Percentiles rank a stretch among this genome's conserved stretches.
Conservation (phyloP, 176 grass and related monocot species). For the Saccharum officinarum region DNA sequence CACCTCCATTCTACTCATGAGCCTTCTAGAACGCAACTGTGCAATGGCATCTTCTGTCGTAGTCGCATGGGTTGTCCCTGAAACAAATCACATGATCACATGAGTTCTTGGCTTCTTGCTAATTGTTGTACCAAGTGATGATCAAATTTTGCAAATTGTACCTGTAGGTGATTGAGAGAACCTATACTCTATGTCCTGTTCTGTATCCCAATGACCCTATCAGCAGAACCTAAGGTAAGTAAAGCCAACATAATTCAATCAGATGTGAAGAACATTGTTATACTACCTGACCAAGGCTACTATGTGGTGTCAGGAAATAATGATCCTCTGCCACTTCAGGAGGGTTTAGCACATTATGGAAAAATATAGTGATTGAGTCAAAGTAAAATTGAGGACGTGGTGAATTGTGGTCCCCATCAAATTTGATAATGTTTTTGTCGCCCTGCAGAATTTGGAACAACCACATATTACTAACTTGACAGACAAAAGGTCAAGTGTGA, state of each 20-base stretch:
- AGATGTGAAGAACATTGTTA: neutral
- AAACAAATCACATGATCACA: slow-evolving; percentile 22
- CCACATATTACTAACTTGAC: slow-evolving; percentile 36
- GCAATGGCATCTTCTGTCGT: slow-evolving; percentile 97
- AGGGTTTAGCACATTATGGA: slow-evolving; percentile 93
- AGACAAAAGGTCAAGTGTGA: slow-evolving; percentile 25
- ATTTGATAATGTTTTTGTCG: slow-evolving; percentile 99
- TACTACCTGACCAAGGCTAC: slow-evolving; percentile 60
- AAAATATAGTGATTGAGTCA: slow-evolving; percentile 99
- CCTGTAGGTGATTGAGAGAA: slow-evolving; percentile 64
- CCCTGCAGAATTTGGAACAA: slow-evolving; percentile 61
- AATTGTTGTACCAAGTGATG: neutral
- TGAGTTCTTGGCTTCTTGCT: neutral
- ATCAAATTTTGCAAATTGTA: slow-evolving; percentile 34
- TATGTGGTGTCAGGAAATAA: slow-evolving; percentile 51
- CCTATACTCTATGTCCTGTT: slow-evolving; percentile 73
- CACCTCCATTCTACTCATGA: slow-evolving; percentile 96
- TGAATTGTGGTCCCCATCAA: slow-evolving; percentile 97
- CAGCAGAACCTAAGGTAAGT: slow-evolving; percentile 34
- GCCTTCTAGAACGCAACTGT: slow-evolving; percentile 80
- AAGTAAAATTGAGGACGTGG: slow-evolving; percentile 97
- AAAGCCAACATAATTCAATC: slow-evolving; percentile 22
- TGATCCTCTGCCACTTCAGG: slow-evolving; percentile 70
- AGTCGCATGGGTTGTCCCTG: slow-evolving; percentile 44
- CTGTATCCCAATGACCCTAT: slow-evolving; percentile 74